Base-by-base conservation (phyloP, 1,284 basidiomycete genomes). In the Cystobasidiaceae sp. region DNA sequence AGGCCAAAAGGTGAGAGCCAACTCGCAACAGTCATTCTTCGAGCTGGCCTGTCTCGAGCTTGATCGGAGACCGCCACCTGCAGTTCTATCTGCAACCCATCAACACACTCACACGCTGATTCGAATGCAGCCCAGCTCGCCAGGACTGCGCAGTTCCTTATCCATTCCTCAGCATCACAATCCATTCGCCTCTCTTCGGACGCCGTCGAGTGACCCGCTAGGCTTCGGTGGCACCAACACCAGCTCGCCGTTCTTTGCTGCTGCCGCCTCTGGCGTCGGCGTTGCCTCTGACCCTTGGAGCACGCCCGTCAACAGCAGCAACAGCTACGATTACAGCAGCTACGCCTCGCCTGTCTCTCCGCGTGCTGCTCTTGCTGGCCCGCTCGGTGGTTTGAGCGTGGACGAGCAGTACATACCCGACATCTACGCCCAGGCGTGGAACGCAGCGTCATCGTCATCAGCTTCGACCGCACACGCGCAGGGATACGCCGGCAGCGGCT, bases 341-440 rank as follows among this genome's bases (percentile, higher is more conserved):
- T 51, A 50, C 58, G 25, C 30, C 23, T 52, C 61, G n/a, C 41
- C 46, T 39, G 48, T 45, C n/a, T 19, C 9, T 11, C 4, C 27
- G 32, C 17, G 19, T 4, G 32, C 4, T 33, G 11, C 11, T 11
- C 11, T 11, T n/a, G 37, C n/a, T n/a, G 11, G 37, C 37, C 9
- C 9, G 9, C 37, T 11, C 37, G 9, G 9, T 39, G 37, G 37
- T n/a, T 39, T 39, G 11, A 11, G 37, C 4, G 23, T 64, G 8
- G 61, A 64, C 23, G 61, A 64, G 28, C 25, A 43, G 4, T n/a
- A 51, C 19, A 28, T 64, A 27, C 61, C 61, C 11, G 32, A 37
- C 23, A 28, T 64, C n/a, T 64, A 64, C 43, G 17, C 21, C 27
- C 43, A 48, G 33, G 52, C 61, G 8, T 64, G 61, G 61, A 33